Evolutionary conservation across 2,329 filamentous ascomycete species (phyloP), one percentile per base, ranked within the genome.

Genomic region (Penicillium sp.): DNA sequence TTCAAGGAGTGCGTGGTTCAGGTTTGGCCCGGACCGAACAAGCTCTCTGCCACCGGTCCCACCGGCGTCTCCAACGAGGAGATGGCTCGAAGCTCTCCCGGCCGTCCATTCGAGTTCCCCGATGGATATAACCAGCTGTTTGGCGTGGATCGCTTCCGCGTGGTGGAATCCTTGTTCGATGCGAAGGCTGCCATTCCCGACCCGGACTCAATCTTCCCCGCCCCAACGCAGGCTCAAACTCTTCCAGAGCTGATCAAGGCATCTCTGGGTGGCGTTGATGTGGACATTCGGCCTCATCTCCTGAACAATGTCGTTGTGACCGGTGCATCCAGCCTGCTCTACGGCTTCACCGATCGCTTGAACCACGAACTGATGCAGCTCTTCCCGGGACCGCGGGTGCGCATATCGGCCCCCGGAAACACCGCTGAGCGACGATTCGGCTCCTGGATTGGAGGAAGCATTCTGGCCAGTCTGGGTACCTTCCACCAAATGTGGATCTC

Each of bases 401-500:
- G 94, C 73, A 84, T 99, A 33, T 88, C 94, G 63, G 90, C 94
- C 0, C 87, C 91, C 0, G 90, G 90, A 16, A 84, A 92, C 63
- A 89, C 89, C 0, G 89, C 87, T 33, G 95, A 99, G 79, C 79
- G 95, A 48, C 88, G 91, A 60, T 97, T 95, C 72, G 92, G 90
- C 20, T 86, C 89, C 44, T 99, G 94, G 92, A 91, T 99, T 61
- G 94, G 95, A 42, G 94, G 94, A 41, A 96, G 91, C 74, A 96
- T 99, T 63, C 78, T 99, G 61, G 92, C 90, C 6, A 96, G 92
- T 73, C 74, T 99, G 75, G 95, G 95, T 9, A 96, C 92, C 13
- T 99, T 99, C 76, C 94, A 99, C 76, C 94, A 99, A 78, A 92
- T 99, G 88, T 99, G 94, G 94, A 95, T 99, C 63, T 92, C 88